These are phyloP conservation scores for Brachypodium distachyon DNA, from an alignment of 202 grass and related monocot species.

Conservation along the genomic window DNA sequence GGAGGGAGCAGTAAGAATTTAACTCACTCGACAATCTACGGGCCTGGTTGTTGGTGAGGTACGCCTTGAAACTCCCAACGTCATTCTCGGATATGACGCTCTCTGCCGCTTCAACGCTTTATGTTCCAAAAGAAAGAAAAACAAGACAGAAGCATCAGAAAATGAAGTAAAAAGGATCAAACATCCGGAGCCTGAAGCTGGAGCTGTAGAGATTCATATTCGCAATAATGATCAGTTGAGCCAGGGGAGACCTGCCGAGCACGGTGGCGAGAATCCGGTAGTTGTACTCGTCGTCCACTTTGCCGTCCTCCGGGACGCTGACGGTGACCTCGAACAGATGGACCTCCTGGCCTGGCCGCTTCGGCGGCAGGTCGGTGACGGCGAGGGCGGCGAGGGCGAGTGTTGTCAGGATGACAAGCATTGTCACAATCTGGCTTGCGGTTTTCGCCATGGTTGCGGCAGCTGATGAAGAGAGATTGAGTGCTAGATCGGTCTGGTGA, in stretches of 20 bases:
- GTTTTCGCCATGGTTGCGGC: slow-evolving; percentile 11
- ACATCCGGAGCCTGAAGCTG: no score
- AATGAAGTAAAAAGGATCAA: not conserved
- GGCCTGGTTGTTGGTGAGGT: slow-evolving; percentile 43
- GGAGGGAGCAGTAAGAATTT: no score
- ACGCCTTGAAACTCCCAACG: slow-evolving; percentile 13
- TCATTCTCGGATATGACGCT: slow-evolving; percentile 13
- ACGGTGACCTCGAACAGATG: slow-evolving; percentile 38
- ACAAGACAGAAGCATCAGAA: not conserved
- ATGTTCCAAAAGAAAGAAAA: not conserved
- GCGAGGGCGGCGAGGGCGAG: not conserved
- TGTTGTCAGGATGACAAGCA: not conserved
- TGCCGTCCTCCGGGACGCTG: not conserved
- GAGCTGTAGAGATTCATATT: not conserved
- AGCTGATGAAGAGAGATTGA: not conserved
- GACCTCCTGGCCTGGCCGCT: slow-evolving; percentile 1
- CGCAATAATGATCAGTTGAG: not conserved
- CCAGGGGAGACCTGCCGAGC: slow-evolving; percentile 7
- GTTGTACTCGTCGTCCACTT: slow-evolving; percentile 24
- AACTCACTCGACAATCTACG: slow-evolving; percentile 30
- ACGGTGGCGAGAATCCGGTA: slow-evolving; percentile 18
- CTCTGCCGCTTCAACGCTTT: slow-evolving; percentile 23
- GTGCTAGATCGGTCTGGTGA: not conserved
- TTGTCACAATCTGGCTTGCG: not conserved
- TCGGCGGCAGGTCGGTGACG: not conserved